phyloP scores from a whole-genome alignment of 306 rosid genomes.

The Ammopiptanthus mongolicus region DNA sequence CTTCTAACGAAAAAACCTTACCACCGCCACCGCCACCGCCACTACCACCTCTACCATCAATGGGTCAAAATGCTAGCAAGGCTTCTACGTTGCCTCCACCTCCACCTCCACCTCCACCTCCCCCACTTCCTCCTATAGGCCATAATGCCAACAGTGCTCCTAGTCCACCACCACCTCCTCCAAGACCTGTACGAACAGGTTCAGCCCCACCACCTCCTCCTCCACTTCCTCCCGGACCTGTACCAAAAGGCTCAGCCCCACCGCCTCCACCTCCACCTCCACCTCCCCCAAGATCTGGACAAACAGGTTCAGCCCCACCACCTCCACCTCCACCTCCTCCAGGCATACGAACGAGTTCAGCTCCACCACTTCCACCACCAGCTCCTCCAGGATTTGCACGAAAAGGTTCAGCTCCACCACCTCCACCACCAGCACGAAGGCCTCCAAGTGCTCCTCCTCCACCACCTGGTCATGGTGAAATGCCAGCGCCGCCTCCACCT shows the following conservation, averaged over 20 bases:
- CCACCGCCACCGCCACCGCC: neutral
- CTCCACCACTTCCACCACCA: constrained; percentile 47
- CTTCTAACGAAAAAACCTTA: neutral
- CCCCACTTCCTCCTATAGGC: no score
- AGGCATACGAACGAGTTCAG: neutral
- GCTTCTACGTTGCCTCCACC: neutral
- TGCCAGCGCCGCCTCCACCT: constrained; percentile 23
- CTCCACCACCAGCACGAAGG: constrained; percentile 42
- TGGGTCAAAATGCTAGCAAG: neutral
- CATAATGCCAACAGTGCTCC: neutral
- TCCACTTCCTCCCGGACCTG: constrained; percentile 8
- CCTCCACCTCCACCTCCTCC: constrained; percentile 33
- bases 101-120: neutral
- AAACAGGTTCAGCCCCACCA: constrained; percentile 28
- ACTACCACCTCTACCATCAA: neutral
- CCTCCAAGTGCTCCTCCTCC: constrained; percentile 53
- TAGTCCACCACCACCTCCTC: constrained; percentile 24
- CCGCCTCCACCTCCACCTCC: constrained; percentile 40
- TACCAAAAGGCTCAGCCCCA: constrained; percentile 5
- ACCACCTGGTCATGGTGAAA: constrained; percentile 20
- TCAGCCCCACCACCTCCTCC: constrained; percentile 28
- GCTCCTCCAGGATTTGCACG: constrained; percentile 31
- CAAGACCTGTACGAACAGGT: constrained; percentile 3
- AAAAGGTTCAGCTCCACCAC: constrained; percentile 27
- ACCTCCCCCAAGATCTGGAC: neutral